phyloP scores from a whole-genome alignment of 2,329 filamentous ascomycete species.

The Fusarium cyanostomum region DNA sequence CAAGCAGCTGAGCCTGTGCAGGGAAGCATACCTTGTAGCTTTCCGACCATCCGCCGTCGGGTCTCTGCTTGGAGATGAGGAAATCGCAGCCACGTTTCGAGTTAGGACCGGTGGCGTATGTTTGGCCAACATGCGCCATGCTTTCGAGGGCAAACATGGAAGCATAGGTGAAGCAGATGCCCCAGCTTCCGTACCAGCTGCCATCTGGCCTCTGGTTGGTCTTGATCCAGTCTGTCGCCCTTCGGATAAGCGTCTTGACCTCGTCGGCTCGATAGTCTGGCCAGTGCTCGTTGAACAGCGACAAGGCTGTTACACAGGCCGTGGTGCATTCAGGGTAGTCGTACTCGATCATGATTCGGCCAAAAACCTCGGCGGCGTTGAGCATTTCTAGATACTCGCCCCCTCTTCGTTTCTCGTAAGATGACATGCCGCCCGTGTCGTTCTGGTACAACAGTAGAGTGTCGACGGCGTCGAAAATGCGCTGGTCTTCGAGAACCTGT shows the following conservation, averaged over 20 bases:
- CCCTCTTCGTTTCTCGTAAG: conserved; percentile 86
- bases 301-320: conserved; percentile 87
- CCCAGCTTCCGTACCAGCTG: conserved; percentile 98
- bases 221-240: conserved; percentile 86
- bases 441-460: conserved; percentile 94
- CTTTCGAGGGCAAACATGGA: conserved; percentile 96
- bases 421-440: conserved; percentile 82
- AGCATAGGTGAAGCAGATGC: conserved; percentile 97
- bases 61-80: conserved; percentile 82
- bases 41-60: conserved; percentile 96
- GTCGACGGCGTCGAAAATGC: conserved; percentile 89
- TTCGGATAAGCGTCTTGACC: conserved; percentile 75
- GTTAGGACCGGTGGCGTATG: conserved; percentile 75
- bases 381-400: conserved; percentile 82
- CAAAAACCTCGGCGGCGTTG: conserved; percentile 97
- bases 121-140: conserved; percentile 82
- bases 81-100: conserved; percentile 85
- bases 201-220: conserved; percentile 80
- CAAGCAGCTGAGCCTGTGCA: background rate
- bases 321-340: conserved; percentile 99
- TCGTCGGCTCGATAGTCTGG: conserved; percentile 81
- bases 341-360: conserved; percentile 97
- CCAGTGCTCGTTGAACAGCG: conserved; percentile 82
- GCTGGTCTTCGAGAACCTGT: conserved; percentile 74
- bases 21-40: conserved; percentile 73